Conservation (phyloP, 192 early-diverging fungal genomes). For the Chytriomyces hyalinus region DNA sequence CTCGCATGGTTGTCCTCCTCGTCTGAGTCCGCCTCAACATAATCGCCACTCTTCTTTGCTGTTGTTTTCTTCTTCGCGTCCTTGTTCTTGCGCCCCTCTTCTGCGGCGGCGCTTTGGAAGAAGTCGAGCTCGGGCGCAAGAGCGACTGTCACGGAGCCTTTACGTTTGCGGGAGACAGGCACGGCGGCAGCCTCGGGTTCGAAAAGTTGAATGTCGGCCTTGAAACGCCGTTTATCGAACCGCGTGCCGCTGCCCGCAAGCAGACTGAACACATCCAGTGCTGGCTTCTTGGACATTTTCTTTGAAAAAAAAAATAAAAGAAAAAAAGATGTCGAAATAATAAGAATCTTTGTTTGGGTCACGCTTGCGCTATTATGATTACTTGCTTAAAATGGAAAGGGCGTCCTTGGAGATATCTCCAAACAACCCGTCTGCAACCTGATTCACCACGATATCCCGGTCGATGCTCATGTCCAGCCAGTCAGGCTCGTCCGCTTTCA, state of each 20-base stretch:
- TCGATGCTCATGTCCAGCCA: conserved; percentile 28
- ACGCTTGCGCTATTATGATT: too few species aligned
- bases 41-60: conserved; percentile 9
- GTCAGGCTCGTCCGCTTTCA: conserved; percentile 37
- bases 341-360: too few species aligned
- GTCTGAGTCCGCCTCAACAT: conserved; percentile 69
- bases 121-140: conserved; percentile 47
- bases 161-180: conserved; percentile 20
- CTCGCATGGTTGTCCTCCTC: neutral
- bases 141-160: conserved; percentile 12
- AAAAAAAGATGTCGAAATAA: neutral
- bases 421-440: too few species aligned
- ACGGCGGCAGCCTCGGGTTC: conserved; percentile 45
- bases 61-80: conserved; percentile 3
- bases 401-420: too few species aligned
- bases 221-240: conserved; percentile 85
- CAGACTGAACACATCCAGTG: conserved; percentile 84
- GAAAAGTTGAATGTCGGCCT: conserved; percentile 81
- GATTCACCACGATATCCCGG: too few species aligned
- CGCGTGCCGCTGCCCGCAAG: conserved; percentile 80
- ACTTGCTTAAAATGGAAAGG: too few species aligned
- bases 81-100: neutral
- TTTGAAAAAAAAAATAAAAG: neutral
- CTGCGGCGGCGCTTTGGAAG: conserved; percentile 28
- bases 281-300: neutral